These are phyloP conservation scores for Russula sp. DNA, from an alignment of 768 basidiomycete genomes.

Conservation along the genomic window DNA sequence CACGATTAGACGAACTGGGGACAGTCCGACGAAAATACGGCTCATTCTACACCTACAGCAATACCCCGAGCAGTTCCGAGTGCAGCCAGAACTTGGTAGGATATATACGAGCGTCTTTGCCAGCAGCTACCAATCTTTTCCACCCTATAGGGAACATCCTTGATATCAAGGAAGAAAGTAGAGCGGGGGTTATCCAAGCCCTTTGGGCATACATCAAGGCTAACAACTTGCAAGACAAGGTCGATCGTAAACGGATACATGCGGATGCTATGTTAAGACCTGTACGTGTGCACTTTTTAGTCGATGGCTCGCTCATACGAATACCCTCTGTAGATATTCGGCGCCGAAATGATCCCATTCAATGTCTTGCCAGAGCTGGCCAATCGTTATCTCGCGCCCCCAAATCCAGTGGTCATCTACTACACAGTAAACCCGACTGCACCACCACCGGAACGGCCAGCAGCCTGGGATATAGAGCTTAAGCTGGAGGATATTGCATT, in stretches of 20 bases:
- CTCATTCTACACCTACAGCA: constrained; percentile 87
- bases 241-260: constrained; percentile 66
- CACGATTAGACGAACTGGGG: constrained; percentile 77
- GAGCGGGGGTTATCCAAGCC: constrained; percentile 73
- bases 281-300: constrained; percentile 40
- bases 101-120: neutral
- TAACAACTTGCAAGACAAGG: constrained; percentile 78
- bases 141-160: constrained; percentile 54
- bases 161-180: constrained; percentile 80
- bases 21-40: constrained; percentile 70
- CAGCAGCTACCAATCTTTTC: neutral
- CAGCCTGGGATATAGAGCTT: constrained; percentile 83
- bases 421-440: constrained; percentile 66
- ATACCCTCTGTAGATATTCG: constrained; percentile 54
- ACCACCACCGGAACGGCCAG: constrained; percentile 56
- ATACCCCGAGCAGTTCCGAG: constrained; percentile 80
- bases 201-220: constrained; percentile 93
- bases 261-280: constrained; percentile 65
- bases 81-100: constrained; percentile 70
- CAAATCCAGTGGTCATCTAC: constrained; percentile 78
- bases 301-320: constrained; percentile 10
- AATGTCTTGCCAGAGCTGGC: constrained; percentile 81
- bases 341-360: constrained; percentile 66
- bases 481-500: constrained; percentile 77
- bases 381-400: constrained; percentile 71